A percentile compares a stretch with the other conserved stretches of the same genome.
phyloP scores from a whole-genome alignment of 768 basidiomycete species.

The Pleurotus giganteus region DNA sequence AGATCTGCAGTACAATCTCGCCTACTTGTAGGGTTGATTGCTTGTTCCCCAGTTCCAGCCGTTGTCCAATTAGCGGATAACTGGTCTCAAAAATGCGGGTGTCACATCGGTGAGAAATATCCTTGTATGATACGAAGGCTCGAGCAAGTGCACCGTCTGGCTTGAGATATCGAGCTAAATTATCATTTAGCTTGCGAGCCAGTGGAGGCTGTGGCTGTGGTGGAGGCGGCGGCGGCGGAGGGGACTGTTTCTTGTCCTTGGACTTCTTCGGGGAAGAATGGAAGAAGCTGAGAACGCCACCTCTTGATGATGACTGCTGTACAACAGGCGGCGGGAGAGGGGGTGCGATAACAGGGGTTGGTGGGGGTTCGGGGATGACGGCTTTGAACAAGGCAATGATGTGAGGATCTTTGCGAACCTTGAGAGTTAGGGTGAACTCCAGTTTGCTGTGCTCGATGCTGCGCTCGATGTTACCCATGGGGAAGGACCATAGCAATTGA shows the following conservation, averaged over 20 bases:
- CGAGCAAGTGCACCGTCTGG: conserved; percentile 87
- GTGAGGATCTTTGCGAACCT: conserved; percentile 84
- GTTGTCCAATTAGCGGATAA: conserved; percentile 79
- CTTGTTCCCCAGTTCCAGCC: conserved; percentile 53
- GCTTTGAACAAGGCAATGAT: conserved; percentile 77
- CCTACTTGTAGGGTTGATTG: conserved; percentile 73
- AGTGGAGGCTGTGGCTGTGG: conserved; percentile 30
- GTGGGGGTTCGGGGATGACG: conserved; percentile 46
- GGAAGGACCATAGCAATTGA: not conserved
- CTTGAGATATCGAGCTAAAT: conserved; percentile 79
- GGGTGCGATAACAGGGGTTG: conserved; percentile 28
- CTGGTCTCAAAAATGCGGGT: conserved; percentile 81
- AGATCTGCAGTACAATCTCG: conserved; percentile 86
- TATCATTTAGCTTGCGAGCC: conserved; percentile 55
- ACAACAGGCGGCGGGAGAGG: conserved; percentile 35
- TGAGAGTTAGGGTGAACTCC: conserved; percentile 89
- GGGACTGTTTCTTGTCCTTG: conserved; percentile 44
- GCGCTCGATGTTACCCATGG: conserved; percentile 7
- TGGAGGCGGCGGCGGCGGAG: conserved; percentile 32
- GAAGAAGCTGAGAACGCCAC: conserved; percentile 76
- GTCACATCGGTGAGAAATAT: conserved; percentile 80
- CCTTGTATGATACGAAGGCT: conserved; percentile 87
- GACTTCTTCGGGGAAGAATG: conserved; percentile 71
- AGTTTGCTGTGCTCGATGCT: conserved; percentile 94
- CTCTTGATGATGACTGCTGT: conserved; percentile 49